Conservation (phyloP, 768 basidiomycete genomes). For the Naematelia encephala region DNA sequence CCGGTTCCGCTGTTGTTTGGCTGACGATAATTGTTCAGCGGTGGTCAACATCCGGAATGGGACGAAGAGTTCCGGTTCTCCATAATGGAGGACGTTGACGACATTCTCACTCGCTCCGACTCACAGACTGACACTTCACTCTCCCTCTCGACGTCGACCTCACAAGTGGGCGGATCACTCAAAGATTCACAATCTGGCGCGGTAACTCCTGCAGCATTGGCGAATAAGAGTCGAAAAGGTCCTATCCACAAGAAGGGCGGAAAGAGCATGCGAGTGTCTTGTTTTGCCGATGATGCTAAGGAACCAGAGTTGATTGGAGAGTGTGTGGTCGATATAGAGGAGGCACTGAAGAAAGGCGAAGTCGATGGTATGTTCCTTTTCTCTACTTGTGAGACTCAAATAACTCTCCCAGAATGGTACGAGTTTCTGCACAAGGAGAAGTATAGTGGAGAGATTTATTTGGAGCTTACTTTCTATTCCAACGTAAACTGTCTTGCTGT, state of each 20-base stretch:
- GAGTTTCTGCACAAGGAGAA: conserved; percentile 75
- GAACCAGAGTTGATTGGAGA: conserved; percentile 78
- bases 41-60: conserved; percentile 92
- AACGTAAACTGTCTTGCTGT: conserved; percentile 51
- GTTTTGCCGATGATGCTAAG: conserved; percentile 74
- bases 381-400: too few species aligned
- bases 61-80: conserved; percentile 84
- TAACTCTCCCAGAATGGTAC: conserved; percentile 82
- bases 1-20: neutral
- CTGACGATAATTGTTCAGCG: conserved; percentile 53
- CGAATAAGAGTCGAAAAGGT: conserved; percentile 36
- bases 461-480: conserved; percentile 91
- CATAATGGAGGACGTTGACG: conserved; percentile 58
- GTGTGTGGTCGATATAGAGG: conserved; percentile 68
- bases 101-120: conserved; percentile 40
- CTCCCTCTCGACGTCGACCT: conserved; percentile 18
- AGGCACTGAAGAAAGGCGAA: conserved; percentile 78
- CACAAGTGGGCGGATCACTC: conserved; percentile 6
- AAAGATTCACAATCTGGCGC: conserved; percentile 28
- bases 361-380: conserved; percentile 69
- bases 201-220: conserved; percentile 33
- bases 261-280: conserved; percentile 65
- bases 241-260: conserved; percentile 39
- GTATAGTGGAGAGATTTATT: conserved; percentile 76
- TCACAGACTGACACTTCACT: conserved; percentile 20